These are phyloP conservation scores for Calonectria ilicicola DNA, from an alignment of 2,329 filamentous ascomycete genomes.

Conservation along the genomic window DNA sequence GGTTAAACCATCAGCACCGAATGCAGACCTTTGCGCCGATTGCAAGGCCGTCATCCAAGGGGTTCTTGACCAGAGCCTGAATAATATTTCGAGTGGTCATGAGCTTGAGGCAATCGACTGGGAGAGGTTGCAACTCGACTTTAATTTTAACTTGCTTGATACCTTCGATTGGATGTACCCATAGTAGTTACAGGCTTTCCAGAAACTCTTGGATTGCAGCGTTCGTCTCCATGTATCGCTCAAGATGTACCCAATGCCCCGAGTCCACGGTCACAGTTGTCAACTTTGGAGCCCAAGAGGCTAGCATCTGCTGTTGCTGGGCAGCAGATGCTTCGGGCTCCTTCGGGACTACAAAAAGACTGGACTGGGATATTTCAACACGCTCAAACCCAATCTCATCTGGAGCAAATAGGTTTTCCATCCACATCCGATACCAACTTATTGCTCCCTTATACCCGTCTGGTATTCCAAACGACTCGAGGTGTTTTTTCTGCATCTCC, in stretches of 20 bases:
- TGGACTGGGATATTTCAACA: conserved; percentile 31
- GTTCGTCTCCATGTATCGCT: conserved; percentile 42
- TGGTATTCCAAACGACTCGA: conserved; percentile 32
- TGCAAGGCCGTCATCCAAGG: conserved; percentile 62
- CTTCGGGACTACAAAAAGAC: conserved; percentile 38
- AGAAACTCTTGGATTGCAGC: conserved; percentile 37
- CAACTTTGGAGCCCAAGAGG: conserved; percentile 46
- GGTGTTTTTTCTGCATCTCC: conserved; percentile 37
- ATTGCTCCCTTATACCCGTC: conserved; percentile 47
- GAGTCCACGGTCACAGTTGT: conserved; percentile 49
- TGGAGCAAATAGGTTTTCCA: conserved; percentile 39
- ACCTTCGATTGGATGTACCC: conserved; percentile 61
- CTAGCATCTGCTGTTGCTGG: conserved; percentile 43
- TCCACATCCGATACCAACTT: conserved; percentile 48
- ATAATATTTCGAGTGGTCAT: conserved; percentile 43
- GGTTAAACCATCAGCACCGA: conserved; percentile 61
- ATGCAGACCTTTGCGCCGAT: conserved; percentile 59
- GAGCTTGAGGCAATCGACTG: conserved; percentile 48
- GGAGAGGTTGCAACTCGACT: conserved; percentile 49
- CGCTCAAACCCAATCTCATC: conserved; percentile 41
- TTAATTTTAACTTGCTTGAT: conserved; percentile 62
- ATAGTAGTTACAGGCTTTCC: conserved; percentile 13
- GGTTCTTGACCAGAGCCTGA: conserved; percentile 63
- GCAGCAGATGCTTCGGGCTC: conserved; percentile 23
- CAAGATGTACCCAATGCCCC: conserved; percentile 51